Evolutionary conservation across 2,329 filamentous ascomycete species (phyloP).

Genomic region (Colletotrichum horii): DNA sequence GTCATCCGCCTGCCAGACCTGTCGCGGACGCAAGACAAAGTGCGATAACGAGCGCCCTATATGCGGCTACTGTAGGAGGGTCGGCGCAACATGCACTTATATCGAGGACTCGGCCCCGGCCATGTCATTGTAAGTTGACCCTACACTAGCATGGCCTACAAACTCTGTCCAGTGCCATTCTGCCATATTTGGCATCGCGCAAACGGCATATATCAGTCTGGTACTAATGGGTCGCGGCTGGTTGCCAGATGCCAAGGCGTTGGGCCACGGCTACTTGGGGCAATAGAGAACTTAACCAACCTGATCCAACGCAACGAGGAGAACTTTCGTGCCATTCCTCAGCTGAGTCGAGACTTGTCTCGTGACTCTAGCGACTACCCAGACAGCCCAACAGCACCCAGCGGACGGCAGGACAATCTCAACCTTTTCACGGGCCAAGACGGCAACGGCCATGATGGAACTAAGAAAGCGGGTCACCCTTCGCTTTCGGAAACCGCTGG

Average conservation of each 20-base stretch:
- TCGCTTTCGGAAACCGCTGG: constrained; percentile 8
- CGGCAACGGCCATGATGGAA: neutral
- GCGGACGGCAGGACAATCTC: neutral
- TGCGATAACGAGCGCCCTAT: constrained; percentile 41
- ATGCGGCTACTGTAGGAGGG: constrained; percentile 38
- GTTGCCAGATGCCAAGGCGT: constrained; percentile 12
- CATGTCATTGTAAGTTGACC: constrained; percentile 15
- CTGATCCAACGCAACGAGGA: constrained; percentile 21
- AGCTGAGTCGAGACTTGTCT: constrained; percentile 16
- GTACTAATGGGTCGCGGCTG: neutral
- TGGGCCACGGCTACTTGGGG: constrained; percentile 9
- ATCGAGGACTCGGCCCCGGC: constrained; percentile 15
- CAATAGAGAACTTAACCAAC: constrained; percentile 18
- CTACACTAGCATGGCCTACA: neutral
- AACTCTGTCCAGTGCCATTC: neutral
- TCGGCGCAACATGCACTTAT: constrained; percentile 37
- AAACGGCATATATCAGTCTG: neutral
- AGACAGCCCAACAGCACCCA: constrained; percentile 6
- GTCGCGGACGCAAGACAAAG: constrained; percentile 41
- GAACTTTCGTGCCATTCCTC: constrained; percentile 17
- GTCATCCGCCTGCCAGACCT: constrained; percentile 37
- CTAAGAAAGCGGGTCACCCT: neutral
- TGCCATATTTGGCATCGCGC: neutral
- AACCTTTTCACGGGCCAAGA: neutral
- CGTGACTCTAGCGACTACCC: constrained; percentile 15